Conservation (phyloP, 192 early-diverging fungal species). For the Lobulomyces angularis region DNA sequence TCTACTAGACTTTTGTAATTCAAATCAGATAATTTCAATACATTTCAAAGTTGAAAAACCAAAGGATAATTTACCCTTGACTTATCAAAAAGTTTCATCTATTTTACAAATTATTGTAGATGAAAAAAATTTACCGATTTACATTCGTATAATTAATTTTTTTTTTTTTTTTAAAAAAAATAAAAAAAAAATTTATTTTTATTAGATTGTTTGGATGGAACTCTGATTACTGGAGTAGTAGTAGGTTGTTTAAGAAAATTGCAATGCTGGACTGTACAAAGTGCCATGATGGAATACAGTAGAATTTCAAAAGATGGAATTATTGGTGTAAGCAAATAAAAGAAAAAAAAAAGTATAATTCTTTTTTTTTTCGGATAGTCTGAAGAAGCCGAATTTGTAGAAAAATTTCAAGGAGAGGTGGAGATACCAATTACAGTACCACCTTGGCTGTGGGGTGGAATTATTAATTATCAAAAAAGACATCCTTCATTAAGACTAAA, state of each 20-base stretch:
- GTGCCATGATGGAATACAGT: constrained; percentile 59
- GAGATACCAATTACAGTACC: too few species aligned
- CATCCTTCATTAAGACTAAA: too few species aligned
- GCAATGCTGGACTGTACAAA: constrained; percentile 73
- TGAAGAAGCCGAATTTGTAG: constrained; percentile 65
- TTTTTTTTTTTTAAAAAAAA: too few species aligned
- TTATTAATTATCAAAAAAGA: too few species aligned
- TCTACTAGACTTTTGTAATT: constrained; percentile 49
- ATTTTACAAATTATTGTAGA: constrained; percentile 59
- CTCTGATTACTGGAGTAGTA: constrained; percentile 70
- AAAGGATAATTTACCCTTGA: constrained; percentile 77
- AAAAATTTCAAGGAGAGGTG: constrained; percentile 61
- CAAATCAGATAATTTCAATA: constrained; percentile 50
- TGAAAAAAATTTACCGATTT: constrained; percentile 57
- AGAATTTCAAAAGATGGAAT: constrained; percentile 17
- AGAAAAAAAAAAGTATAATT: too few species aligned
- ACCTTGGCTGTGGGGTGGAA: too few species aligned
- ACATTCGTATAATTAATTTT: too few species aligned
- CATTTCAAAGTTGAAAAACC: constrained; percentile 65
- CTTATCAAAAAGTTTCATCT: constrained; percentile 55
- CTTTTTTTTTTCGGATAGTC: constrained; percentile 49
- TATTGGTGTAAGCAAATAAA: constrained; percentile 25
- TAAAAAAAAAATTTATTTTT: too few species aligned
- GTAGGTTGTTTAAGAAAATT: constrained; percentile 80
- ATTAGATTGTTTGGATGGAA: constrained; percentile 87